phyloP scores from a whole-genome alignment of 768 basidiomycete genomes.

The Sporobolomyces pararoseus region DNA sequence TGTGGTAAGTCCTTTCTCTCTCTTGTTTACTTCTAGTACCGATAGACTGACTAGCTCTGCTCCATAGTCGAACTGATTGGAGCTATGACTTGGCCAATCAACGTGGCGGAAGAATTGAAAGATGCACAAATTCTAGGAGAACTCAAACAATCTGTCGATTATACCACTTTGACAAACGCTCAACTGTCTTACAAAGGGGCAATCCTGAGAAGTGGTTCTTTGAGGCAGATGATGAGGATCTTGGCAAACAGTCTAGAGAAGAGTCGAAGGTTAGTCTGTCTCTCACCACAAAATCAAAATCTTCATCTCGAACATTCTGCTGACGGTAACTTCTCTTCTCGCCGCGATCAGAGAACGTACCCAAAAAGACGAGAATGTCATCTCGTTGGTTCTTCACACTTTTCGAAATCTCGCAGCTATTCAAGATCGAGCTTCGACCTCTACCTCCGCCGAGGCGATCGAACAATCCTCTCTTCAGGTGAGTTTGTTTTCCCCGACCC shows the following conservation, averaged over 20 bases:
- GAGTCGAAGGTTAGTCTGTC: conserved; percentile 50
- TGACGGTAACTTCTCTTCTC: too few relatives aligned
- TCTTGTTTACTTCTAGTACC: not conserved
- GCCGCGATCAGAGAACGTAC: conserved; percentile 59
- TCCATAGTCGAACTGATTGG: conserved; percentile 71
- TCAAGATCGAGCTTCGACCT: conserved; percentile 72
- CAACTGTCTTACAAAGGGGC: conserved; percentile 88
- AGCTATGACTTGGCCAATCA: conserved; percentile 99
- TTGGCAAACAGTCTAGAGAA: conserved; percentile 67
- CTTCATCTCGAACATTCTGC: too few relatives aligned
- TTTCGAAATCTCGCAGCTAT: conserved; percentile 93
- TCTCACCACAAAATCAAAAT: not conserved
- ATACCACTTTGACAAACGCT: conserved; percentile 72
- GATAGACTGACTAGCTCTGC: not conserved
- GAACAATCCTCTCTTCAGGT: conserved; percentile 73
- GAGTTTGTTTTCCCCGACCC: not conserved
- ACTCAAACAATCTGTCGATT: conserved; percentile 56
- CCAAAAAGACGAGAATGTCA: conserved; percentile 76
- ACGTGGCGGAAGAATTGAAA: conserved; percentile 86
- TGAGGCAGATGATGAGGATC: conserved; percentile 55
- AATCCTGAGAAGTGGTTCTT: conserved; percentile 52
- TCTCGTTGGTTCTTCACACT: conserved; percentile 81
- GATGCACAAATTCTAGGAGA: conserved; percentile 77
- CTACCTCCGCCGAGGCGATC: conserved; percentile 70
- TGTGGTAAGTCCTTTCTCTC: conserved; percentile 52